Base-by-base conservation (phyloP, 192 early-diverging fungal species). In the Entomortierella chlamydospora region DNA sequence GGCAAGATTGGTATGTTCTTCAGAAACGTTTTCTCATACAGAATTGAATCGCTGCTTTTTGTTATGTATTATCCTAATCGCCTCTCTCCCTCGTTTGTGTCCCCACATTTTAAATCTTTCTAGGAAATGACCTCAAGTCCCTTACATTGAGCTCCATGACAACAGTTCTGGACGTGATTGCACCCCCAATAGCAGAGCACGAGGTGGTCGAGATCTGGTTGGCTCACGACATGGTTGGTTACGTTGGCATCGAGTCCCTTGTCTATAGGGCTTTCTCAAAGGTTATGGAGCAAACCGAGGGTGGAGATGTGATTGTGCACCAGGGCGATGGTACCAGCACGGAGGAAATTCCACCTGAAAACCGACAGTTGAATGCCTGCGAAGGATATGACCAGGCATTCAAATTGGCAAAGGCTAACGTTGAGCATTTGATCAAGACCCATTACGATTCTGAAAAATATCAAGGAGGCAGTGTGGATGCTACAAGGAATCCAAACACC, bases 121-220 rank as follows among this genome's bases (percentile, higher is more conserved):
- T 57, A 88, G 88, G 88, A 23, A 72, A 65, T 52, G 84, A 86
- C 41, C 60, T 89, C 18, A 84, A 81, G 52, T 83, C 81, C 3
- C 43, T 89, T 30, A 84, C 86, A 3, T 49, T 84, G 28, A 82
- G 50, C 30, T 83, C 83, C 6, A 72, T 87, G 61, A 85, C 73
- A 7, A 83, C 84, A 18, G 77, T 90, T 8, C 50, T 90, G 9
- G 87, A 90, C 47, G 86, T 86, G 20, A 85, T 90, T 41, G 88
- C 85, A 8, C 88, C 88, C 8, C 86, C 88, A 52, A 86, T 90
- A 45, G 82, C 86, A 13, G 87, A 90, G 49, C 85, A 90, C 34
- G 88, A 90, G 55, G 52, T 90, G 1, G 88, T 90, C 0, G 88
- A 90, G 56, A 71, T 90, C 9, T 90, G 88, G 88, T 49, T 90